Evolutionary conservation across 768 basidiomycete genomes (phyloP), one percentile per base, ranked within the genome.

Genomic region (Lanmaoa pseudosensibilis): DNA sequence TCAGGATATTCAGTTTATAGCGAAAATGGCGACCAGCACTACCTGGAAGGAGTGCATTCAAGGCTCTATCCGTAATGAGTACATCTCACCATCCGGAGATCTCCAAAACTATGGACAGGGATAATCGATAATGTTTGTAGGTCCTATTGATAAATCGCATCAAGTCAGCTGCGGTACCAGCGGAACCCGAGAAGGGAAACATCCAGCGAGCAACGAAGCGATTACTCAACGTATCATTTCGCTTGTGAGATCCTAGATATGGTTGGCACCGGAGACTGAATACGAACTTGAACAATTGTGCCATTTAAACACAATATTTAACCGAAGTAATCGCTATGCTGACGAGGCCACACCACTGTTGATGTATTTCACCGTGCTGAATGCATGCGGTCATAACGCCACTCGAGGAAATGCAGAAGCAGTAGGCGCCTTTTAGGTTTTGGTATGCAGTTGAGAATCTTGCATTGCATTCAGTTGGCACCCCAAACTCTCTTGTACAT

Each of bases 381-480:
- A 79, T 69, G 57, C 74, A 79, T 21, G 74, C 55, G 13, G 76
- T 71, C 21, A 64, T 27, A 16, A 65, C 68, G 43, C 62, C 59
- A 55, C 56, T 58, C 11, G 18, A 25, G 9, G 52, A 50, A 37
- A 54, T 50, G 40, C 57, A 57, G 39, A 66, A 62, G 37, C 56
- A 60, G 45, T 62, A 52, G 37, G 37, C 12, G 12, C 37, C 53
- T 36, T 52, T 21, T 45, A 70, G 55, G 36, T 54, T 58, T 48
- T 40, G 43, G 46, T 61, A 49, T 30, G 49, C 52, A 50, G 45
- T 33, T 23, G 46, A 45, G 36, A 58, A 57, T 15, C 43, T 56
- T 48, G 49, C 36, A 51, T 53, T 47, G 18, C 66, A 60, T 57
- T 52, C 53, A 13, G 46, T 16, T 25, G 53, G 58, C 27, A 34